These are phyloP conservation scores for Talaromyces liani DNA, from an alignment of 495 filamentous ascomycete species.

Conservation along the genomic window DNA sequence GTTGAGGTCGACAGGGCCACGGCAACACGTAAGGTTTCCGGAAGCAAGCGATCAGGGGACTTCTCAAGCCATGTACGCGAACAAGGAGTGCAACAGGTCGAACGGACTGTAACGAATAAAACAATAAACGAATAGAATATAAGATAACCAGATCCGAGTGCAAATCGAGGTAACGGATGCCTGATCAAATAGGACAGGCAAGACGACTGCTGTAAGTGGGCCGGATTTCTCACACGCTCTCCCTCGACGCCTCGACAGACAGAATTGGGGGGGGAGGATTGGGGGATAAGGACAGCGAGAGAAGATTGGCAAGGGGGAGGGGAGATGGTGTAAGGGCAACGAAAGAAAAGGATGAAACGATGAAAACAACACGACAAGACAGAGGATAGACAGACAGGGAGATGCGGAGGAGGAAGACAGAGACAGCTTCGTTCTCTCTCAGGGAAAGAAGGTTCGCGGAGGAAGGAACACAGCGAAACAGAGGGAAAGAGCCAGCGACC, in stretches of 20 bases:
- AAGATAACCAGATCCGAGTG: slow-evolving; percentile 4
- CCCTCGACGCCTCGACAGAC: neutral
- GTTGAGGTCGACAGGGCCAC: slow-evolving; percentile 9
- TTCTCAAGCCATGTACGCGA: slow-evolving; percentile 34
- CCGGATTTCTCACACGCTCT: neutral
- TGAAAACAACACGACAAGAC: slow-evolving; percentile 3
- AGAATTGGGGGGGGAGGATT: neutral
- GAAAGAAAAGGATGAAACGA: slow-evolving; percentile 14
- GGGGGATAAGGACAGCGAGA: neutral
- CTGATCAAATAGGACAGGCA: neutral
- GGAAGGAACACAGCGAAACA: slow-evolving; percentile 10
- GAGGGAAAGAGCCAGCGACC: slow-evolving; percentile 4
- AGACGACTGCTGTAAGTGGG: neutral
- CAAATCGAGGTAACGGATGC: neutral
- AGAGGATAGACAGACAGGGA: slow-evolving; percentile 12
- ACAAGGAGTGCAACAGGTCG: neutral
- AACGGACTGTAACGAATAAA: neutral
- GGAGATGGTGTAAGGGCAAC: neutral
- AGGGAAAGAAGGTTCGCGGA: slow-evolving; percentile 8
- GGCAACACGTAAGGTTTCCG: slow-evolving; percentile 21
- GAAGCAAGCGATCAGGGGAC: slow-evolving; percentile 23
- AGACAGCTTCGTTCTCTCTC: neutral
- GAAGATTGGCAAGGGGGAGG: neutral
- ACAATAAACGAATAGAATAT: slow-evolving; percentile 3
- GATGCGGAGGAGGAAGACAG: slow-evolving; percentile 11